Percentiles rank a stretch among this genome's conserved stretches.
Conservation (phyloP, 768 basidiomycete genomes). For the Hygrocybe coccinea region DNA sequence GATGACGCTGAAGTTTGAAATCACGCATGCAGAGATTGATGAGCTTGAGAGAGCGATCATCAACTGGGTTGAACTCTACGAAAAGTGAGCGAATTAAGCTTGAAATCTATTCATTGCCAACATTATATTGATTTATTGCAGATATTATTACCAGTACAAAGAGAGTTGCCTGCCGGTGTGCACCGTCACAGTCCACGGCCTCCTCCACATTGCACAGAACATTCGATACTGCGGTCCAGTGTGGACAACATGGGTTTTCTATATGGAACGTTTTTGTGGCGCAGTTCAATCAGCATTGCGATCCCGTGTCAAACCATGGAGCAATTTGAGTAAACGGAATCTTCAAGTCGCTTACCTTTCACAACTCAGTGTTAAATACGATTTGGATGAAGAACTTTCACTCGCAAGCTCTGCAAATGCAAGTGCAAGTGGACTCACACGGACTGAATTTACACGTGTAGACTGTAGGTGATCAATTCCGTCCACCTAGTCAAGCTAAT, state of each 20-base stretch:
- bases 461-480: conserved; percentile 5
- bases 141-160: conserved; percentile 31
- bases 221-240: conserved; percentile 30
- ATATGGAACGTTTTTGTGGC: conserved; percentile 34
- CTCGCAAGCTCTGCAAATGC: neutral
- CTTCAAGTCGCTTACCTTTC: conserved; percentile 24
- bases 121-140: conserved; percentile 2
- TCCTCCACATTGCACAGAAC: conserved; percentile 30
- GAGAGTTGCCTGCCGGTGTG: conserved; percentile 23
- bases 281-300: conserved; percentile 19
- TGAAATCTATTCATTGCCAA: neutral
- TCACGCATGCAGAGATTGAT: conserved; percentile 23
- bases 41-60: conserved; percentile 24
- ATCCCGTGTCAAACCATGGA: conserved; percentile 24
- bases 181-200: conserved; percentile 29
- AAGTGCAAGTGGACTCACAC: neutral
- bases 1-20: conserved; percentile 29
- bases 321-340: conserved; percentile 23
- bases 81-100: conserved; percentile 24
- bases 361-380: conserved; percentile 22
- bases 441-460: conserved; percentile 1
- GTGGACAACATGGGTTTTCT: conserved; percentile 34
- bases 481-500: neutral
- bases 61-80: conserved; percentile 35
- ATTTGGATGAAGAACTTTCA: conserved; percentile 19